Evolutionary conservation across 768 basidiomycete genomes (phyloP).

Genomic region (Russula vinacea): DNA sequence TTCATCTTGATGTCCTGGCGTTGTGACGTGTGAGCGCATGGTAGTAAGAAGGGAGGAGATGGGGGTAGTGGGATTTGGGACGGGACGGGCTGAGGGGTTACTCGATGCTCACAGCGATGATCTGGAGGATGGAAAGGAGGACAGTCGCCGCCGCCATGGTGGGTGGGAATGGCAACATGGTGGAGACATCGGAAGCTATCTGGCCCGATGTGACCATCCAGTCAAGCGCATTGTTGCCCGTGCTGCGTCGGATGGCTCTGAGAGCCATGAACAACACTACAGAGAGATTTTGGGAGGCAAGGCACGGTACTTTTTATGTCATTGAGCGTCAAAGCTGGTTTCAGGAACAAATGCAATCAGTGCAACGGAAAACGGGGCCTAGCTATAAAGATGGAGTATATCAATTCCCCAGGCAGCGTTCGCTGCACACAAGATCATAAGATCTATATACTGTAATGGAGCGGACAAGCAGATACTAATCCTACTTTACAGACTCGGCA

Average conservation of each 20-base stretch:
- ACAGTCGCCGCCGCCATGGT: slow-evolving; percentile 23
- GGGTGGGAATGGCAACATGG: slow-evolving; percentile 26
- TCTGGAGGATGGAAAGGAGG: slow-evolving; percentile 26
- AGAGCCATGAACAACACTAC: slow-evolving; percentile 18
- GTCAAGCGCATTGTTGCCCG: slow-evolving; percentile 25
- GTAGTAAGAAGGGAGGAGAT: not conserved
- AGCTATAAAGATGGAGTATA: no score
- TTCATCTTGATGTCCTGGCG: slow-evolving; percentile 28
- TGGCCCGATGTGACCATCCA: slow-evolving; percentile 19
- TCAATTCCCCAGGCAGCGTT: no score
- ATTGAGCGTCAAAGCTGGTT: no score
- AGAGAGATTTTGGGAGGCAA: not conserved
- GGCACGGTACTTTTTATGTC: no score
- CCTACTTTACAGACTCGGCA: no score
- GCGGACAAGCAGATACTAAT: no score
- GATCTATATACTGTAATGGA: no score
- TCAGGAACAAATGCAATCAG: no score
- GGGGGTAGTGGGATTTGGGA: not conserved
- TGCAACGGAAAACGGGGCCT: no score
- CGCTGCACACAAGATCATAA: no score
- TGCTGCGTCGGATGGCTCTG: slow-evolving; percentile 22
- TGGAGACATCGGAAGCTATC: slow-evolving; percentile 19
- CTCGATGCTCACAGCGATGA: slow-evolving; percentile 20
- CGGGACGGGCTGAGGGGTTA: not conserved
- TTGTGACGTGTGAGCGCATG: not conserved